Percentiles rank a stretch among this genome's conserved stretches.
Evolutionary conservation across 768 basidiomycete genomes (phyloP).

Genomic region (Kondoa malvinella): DNA sequence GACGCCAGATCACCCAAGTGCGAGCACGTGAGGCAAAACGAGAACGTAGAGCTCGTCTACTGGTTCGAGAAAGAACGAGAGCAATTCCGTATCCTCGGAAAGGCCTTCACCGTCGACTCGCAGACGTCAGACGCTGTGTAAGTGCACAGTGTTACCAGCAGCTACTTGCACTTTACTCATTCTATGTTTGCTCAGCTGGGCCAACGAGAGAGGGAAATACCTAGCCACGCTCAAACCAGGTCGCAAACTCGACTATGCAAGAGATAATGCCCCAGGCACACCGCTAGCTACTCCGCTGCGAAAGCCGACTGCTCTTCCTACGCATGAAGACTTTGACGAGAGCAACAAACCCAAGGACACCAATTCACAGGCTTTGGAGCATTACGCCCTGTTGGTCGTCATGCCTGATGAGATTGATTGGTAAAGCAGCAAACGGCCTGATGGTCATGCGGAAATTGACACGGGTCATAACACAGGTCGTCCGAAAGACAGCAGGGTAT

Average conservation of each 20-base stretch:
- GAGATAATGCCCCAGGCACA: background rate
- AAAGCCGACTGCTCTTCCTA: background rate
- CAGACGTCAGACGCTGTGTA: background rate
- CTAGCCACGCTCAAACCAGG: background rate
- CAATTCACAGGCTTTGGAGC: background rate
- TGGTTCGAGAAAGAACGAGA: constrained; percentile 2
- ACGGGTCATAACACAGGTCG: background rate
- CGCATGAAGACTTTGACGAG: background rate
- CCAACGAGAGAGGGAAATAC: background rate
- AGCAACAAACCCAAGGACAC: background rate
- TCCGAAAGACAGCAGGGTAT: background rate
- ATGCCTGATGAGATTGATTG: background rate
- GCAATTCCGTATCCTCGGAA: constrained; percentile 3
- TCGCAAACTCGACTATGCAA: background rate
- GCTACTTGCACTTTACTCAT: too few species aligned
- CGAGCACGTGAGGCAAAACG: background rate
- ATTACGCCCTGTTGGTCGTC: background rate
- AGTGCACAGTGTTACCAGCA: too few species aligned
- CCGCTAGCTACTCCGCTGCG: background rate
- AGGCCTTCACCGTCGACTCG: constrained; percentile 2
- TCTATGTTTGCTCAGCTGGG: too few species aligned
- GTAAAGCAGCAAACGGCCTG: too few species aligned
- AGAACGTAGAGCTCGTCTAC: background rate
- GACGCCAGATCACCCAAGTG: constrained; percentile 3
- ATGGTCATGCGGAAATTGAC: background rate